Conservation (phyloP, 148 eudicot species). For the Rheum nobile region DNA sequence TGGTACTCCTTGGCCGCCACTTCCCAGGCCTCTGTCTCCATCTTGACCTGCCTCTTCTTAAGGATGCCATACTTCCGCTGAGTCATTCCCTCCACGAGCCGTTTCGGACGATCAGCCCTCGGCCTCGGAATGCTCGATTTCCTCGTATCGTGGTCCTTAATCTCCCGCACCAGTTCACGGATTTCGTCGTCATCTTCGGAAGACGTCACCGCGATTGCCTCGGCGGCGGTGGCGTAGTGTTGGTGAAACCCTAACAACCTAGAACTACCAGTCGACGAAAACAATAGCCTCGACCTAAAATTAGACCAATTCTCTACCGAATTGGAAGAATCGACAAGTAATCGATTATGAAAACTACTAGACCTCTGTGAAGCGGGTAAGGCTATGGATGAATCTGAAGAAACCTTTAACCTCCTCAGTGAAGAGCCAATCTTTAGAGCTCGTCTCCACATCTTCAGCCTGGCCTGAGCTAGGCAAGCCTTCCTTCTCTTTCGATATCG, state of each 20-base stretch:
- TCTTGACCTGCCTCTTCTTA: conserved; percentile 51
- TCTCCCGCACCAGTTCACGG: conserved; percentile 34
- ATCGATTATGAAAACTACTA: conserved; percentile 7
- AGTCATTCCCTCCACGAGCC: conserved; percentile 28
- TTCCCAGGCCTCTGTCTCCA: conserved; percentile 89
- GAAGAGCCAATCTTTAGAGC: conserved; percentile 15
- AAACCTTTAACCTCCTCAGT: conserved; percentile 17
- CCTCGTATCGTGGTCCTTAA: conserved; percentile 17
- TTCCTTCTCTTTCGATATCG: background rate
- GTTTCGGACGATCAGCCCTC: conserved; percentile 20
- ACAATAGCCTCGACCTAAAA: background rate
- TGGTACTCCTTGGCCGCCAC: conserved; percentile 83
- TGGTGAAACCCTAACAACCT: conserved; percentile 13
- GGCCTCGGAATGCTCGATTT: conserved; percentile 1
- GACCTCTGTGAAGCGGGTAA: conserved; percentile 6
- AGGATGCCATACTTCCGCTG: conserved; percentile 41
- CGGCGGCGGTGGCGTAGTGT: conserved; percentile 49
- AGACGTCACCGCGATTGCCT: conserved; percentile 45
- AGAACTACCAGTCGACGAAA: conserved; percentile 10
- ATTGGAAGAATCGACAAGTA: background rate
- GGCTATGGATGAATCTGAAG: conserved; percentile 11
- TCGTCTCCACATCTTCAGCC: conserved; percentile 24
- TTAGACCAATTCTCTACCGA: background rate
- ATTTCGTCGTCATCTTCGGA: conserved; percentile 77
- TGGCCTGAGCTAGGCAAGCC: background rate